These are phyloP conservation scores for Abrus precatorius DNA, from an alignment of 306 rosid species.

Conservation along the genomic window DNA sequence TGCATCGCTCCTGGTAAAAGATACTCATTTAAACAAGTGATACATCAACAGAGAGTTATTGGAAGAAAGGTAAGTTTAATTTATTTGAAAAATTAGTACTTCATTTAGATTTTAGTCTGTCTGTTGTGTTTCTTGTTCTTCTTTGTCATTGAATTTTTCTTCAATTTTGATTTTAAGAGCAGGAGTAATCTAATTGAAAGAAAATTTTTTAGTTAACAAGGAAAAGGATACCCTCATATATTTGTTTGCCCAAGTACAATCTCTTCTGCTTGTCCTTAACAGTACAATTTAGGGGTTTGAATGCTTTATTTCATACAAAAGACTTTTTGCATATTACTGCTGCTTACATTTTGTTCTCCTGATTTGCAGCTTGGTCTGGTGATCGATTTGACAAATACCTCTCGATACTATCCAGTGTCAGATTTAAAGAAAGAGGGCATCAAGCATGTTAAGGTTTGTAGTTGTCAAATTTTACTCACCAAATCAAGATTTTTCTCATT, in stretches of 20 bases:
- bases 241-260: constrained; percentile 21
- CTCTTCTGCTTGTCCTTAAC: constrained; percentile 13
- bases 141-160: constrained; percentile 21
- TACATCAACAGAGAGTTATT: constrained; percentile 92
- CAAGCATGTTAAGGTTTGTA: constrained; percentile 89
- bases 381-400: constrained; percentile 94
- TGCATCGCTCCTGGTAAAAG: constrained; percentile 90
- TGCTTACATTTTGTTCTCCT: constrained; percentile 44
- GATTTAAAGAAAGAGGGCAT: constrained; percentile 97
- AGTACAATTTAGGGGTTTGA: constrained; percentile 18
- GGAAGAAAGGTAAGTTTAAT: constrained; percentile 80
- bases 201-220: constrained; percentile 24
- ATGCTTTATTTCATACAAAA: constrained; percentile 17
- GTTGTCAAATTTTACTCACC: constrained; percentile 32
- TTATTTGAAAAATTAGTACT: constrained; percentile 9
- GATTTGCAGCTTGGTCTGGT: constrained; percentile 95
- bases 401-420: constrained; percentile 82
- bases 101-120: constrained; percentile 32
- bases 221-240: constrained; percentile 20
- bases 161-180: constrained; percentile 18
- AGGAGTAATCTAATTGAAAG: constrained; percentile 26
- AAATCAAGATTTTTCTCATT: constrained; percentile 19
- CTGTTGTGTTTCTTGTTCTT: constrained; percentile 14
- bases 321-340: constrained; percentile 11
- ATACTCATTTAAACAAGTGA: constrained; percentile 98